Base-by-base conservation (phyloP, 805 yeast genomes). In the Metschnikowia santaceciliae region DNA sequence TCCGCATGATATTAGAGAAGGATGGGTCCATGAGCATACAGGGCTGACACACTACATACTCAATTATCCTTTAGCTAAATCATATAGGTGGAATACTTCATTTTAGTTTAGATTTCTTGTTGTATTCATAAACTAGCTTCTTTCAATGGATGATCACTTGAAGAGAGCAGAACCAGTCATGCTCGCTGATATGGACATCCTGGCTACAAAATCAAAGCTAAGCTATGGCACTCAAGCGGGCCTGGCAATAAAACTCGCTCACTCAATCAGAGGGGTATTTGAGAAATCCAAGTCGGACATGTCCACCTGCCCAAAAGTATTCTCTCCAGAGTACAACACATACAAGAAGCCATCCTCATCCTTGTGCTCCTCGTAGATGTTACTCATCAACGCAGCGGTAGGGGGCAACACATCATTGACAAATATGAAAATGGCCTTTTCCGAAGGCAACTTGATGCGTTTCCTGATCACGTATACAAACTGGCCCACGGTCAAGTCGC, bases 331-430 rank as follows among this genome's bases (percentile, higher is more conserved):
- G 74, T 92, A 92, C 56, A 96, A 82, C 57, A 94, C 92, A 72
- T 94, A 94, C 65, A 94, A 81, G 71, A 94, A 94, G 35, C 99
- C 99, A 68, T 94, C 99, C 65, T 92, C 92, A 67, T 94, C 99
- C 74, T 90, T 90, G 72, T 94, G 96, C 70, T 94, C 97, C 63
- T 91, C 96, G 66, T 94, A 94, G 57, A 94, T 87, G 22, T 94
- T 81, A 61, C 96, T 86, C 94, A 94, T 90, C 59, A 94, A 80
- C 15, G 98, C 96, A 19, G 98, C 97, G 2, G 99, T 94, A 43
- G 98, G 98, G 10, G 99, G 99, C 60, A 94, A 79, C 51, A 94
- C 90, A 68, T 94, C 99, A 66, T 94, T 92, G 57, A 94, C 96
- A 69, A 94, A 94, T 59, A 94, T 90, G 71, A 94, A 94, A 58